These are phyloP conservation scores for Botrytis sinoallii DNA, from an alignment of 2,329 filamentous ascomycete genomes.

Conservation along the genomic window DNA sequence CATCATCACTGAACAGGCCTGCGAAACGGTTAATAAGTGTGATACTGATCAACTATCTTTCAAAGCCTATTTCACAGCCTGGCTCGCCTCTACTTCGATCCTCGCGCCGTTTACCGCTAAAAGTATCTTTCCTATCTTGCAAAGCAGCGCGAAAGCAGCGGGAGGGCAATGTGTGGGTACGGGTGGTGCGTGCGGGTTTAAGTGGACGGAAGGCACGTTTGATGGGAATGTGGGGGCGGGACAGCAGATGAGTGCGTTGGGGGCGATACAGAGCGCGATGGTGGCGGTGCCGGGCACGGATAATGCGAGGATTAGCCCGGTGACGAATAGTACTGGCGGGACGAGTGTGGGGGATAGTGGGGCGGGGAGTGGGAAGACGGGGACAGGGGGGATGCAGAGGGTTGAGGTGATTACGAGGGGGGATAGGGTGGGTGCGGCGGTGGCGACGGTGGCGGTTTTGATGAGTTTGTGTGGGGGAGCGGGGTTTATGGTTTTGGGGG, in stretches of 20 bases:
- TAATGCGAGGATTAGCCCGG: slow-evolving; percentile 36
- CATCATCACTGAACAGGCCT: slow-evolving; percentile 46
- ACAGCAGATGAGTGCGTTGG: slow-evolving; percentile 68
- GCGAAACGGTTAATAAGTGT: slow-evolving; percentile 57
- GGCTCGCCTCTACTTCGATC: slow-evolving; percentile 60
- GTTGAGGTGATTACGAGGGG: slow-evolving; percentile 34
- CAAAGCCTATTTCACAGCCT: slow-evolving; percentile 61
- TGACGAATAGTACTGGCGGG: slow-evolving; percentile 41
- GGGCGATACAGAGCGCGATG: slow-evolving; percentile 50
- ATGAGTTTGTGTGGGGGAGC: slow-evolving; percentile 29
- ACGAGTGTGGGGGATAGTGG: slow-evolving; percentile 35
- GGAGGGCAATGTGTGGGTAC: slow-evolving; percentile 57
- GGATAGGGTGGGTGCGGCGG: slow-evolving; percentile 43
- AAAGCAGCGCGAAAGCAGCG: slow-evolving; percentile 53
- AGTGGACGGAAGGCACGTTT: slow-evolving; percentile 52
- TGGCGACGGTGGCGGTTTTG: slow-evolving; percentile 41
- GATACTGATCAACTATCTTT: slow-evolving; percentile 61
- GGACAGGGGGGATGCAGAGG: not conserved
- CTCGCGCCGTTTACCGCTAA: slow-evolving; percentile 59
- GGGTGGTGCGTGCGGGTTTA: slow-evolving; percentile 57
- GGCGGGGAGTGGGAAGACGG: not conserved
- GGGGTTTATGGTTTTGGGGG: slow-evolving; percentile 21
- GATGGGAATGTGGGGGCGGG: slow-evolving; percentile 62
- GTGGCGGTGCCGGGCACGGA: slow-evolving; percentile 35
- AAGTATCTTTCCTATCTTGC: slow-evolving; percentile 51